These are phyloP conservation scores for Solanum dulcamara DNA, from an alignment of 257 asterid genomes.

Conservation along the genomic window DNA sequence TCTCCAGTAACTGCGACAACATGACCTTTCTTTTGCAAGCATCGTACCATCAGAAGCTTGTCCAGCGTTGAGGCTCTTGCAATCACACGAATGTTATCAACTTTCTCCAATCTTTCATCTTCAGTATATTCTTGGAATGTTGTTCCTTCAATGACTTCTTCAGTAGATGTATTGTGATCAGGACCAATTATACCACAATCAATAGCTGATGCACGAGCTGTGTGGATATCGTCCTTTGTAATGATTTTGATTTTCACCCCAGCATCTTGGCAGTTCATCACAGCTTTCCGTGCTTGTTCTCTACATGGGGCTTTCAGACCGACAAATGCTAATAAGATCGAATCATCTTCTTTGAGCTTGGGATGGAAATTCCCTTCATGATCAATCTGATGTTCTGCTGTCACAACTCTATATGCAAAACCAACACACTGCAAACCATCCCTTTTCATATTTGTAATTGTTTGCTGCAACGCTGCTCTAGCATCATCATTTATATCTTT, in stretches of 20 bases:
- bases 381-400: slow-evolving; percentile 1
- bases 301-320: slow-evolving; percentile 54
- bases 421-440: slow-evolving; percentile 49
- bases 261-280: slow-evolving; percentile 35
- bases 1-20: slow-evolving; percentile 72
- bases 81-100: slow-evolving; percentile 39
- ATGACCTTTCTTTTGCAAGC: slow-evolving; percentile 47
- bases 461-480: slow-evolving; percentile 16
- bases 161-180: neutral
- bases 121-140: slow-evolving; percentile 29
- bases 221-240: slow-evolving; percentile 47
- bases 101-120: slow-evolving; percentile 23
- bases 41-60: slow-evolving; percentile 39
- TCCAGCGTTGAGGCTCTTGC: slow-evolving; percentile 55
- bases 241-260: slow-evolving; percentile 53
- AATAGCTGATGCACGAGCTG: slow-evolving; percentile 53
- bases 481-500: slow-evolving; percentile 11
- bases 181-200: slow-evolving; percentile 54
- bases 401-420: slow-evolving; percentile 27
- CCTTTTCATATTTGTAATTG: slow-evolving; percentile 40
- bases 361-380: neutral
- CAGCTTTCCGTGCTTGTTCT: slow-evolving; percentile 38
- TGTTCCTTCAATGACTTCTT: slow-evolving; percentile 41
- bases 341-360: slow-evolving; percentile 16
- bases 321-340: slow-evolving; percentile 34